Conservation (phyloP, 2,329 filamentous ascomycete genomes). For the Thermothelomyces thermophilus region DNA sequence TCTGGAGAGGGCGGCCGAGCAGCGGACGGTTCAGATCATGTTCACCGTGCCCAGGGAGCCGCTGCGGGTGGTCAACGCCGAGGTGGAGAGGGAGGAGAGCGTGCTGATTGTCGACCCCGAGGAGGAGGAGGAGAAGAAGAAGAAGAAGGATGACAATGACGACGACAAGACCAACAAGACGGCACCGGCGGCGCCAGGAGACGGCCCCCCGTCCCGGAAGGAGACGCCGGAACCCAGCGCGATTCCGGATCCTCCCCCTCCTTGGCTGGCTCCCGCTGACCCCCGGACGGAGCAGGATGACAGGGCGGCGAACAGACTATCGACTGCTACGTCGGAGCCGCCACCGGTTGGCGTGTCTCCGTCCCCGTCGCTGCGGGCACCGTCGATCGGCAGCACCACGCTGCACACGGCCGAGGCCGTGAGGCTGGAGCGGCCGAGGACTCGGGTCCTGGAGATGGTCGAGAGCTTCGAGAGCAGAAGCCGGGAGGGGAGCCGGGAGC, state of each 20-base stretch:
- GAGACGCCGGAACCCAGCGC: not conserved
- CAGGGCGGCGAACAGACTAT: not conserved
- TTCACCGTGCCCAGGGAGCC: slow-evolving; percentile 88
- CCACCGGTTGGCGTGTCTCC: slow-evolving; percentile 9
- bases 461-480: slow-evolving; percentile 45
- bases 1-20: slow-evolving; percentile 65
- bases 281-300: not conserved
- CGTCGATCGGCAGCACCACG: slow-evolving; percentile 27
- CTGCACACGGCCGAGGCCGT: slow-evolving; percentile 44
- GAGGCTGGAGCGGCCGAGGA: slow-evolving; percentile 32
- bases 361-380: slow-evolving; percentile 26
- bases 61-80: slow-evolving; percentile 83
- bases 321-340: not conserved
- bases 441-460: slow-evolving; percentile 49
- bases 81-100: slow-evolving; percentile 39
- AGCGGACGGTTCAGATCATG: slow-evolving; percentile 71
- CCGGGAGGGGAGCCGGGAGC: slow-evolving; percentile 24
- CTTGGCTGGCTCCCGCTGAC: not conserved
- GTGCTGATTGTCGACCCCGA: slow-evolving; percentile 39
- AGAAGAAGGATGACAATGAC: not conserved
- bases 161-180: not conserved
- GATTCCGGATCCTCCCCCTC: not conserved
- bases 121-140: not conserved
- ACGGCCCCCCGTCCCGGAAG: not conserved
- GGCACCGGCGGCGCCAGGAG: not conserved